phyloP scores from a whole-genome alignment of 1,139 yeast species.

The Fermentozyma sake region DNA sequence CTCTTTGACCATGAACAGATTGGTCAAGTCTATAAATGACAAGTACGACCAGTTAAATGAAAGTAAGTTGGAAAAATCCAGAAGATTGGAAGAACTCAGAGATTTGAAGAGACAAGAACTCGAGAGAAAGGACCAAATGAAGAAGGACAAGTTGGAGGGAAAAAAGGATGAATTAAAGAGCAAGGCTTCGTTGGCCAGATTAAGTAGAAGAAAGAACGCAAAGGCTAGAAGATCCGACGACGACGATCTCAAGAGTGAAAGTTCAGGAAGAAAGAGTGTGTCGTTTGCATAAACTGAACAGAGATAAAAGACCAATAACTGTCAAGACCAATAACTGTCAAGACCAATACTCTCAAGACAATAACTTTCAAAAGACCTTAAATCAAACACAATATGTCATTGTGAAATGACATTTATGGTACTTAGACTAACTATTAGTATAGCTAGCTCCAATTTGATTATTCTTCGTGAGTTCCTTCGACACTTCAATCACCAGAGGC shows the following conservation, averaged over 20 bases:
- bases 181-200: slow-evolving; percentile 65
- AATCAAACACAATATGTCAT: too few species aligned
- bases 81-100: slow-evolving; percentile 84
- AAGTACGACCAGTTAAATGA: slow-evolving; percentile 78
- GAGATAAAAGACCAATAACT: too few species aligned
- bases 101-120: slow-evolving; percentile 83
- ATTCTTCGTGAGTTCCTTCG: too few species aligned
- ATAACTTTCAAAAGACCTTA: too few species aligned
- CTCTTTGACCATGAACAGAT: slow-evolving; percentile 55
- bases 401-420: too few species aligned
- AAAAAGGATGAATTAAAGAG: slow-evolving; percentile 75
- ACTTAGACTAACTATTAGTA: too few species aligned
- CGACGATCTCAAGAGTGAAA: slow-evolving; percentile 20
- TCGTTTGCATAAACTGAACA: slow-evolving; percentile 43
- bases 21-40: slow-evolving; percentile 78
- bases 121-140: slow-evolving; percentile 74
- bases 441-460: too few species aligned
- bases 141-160: slow-evolving; percentile 63
- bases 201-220: slow-evolving; percentile 66
- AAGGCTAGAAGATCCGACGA: slow-evolving; percentile 40
- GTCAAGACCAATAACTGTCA: too few species aligned
- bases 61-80: slow-evolving; percentile 83
- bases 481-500: too few species aligned
- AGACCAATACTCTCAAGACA: too few species aligned
- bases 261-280: slow-evolving; percentile 28